Evolutionary conservation across 768 basidiomycete species (phyloP).

Genomic region (Boletellus ananas): DNA sequence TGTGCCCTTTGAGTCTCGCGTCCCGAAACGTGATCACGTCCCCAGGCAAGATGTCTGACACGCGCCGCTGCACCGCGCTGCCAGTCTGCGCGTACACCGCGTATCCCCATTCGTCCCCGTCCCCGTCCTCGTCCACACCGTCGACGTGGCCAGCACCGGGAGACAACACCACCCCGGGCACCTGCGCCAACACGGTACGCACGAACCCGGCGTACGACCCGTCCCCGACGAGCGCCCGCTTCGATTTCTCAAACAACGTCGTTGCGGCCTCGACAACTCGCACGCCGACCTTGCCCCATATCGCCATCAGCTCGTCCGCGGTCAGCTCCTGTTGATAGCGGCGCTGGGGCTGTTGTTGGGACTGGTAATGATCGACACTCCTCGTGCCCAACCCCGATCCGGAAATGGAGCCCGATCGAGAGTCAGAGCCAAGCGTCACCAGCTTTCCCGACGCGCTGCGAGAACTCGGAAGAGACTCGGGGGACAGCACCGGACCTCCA

Average conservation of each 20-base stretch:
- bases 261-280: constrained; percentile 70
- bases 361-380: constrained; percentile 25
- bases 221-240: constrained; percentile 75
- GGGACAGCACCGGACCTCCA: too few relatives aligned
- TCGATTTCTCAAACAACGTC: constrained; percentile 68
- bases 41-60: constrained; percentile 81
- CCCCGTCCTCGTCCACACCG: constrained; percentile 10
- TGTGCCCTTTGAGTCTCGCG: constrained; percentile 75
- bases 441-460: constrained; percentile 9
- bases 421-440: background rate
- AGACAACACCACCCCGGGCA: constrained; percentile 53
- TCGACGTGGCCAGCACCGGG: background rate
- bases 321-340: constrained; percentile 32
- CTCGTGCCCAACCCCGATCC: background rate
- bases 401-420: constrained; percentile 4
- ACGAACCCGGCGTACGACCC: constrained; percentile 83
- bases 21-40: constrained; percentile 76
- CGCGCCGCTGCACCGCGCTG: constrained; percentile 60
- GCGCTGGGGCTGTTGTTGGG: constrained; percentile 12
- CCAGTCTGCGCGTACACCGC: constrained; percentile 73
- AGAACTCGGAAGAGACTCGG: constrained; percentile 2
- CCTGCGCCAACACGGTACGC: constrained; percentile 56
- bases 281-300: constrained; percentile 74
- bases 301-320: constrained; percentile 62
- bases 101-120: constrained; percentile 58